Evolutionary conservation across 257 asterid species (phyloP), one percentile per base, ranked within the genome.

Genomic region (Solanum medicagineum): DNA sequence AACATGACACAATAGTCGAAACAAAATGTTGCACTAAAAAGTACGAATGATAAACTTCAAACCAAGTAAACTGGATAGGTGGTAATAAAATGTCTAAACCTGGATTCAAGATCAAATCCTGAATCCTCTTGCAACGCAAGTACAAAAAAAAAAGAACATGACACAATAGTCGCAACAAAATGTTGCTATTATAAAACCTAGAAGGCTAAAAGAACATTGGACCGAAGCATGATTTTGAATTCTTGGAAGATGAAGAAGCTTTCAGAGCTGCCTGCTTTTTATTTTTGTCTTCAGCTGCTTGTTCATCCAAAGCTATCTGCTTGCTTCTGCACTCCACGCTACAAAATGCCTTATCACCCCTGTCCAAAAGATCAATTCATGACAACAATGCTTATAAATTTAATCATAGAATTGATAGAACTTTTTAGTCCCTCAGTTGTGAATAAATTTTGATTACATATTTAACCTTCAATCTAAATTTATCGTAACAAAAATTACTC

Each of bases 331-430:
- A 95, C 88, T 95, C 99, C 90, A 85, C 91, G 26, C 97, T 94
- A 74, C 99, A 95, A 85, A 93, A 95, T n/a, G 92, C 96, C 59
- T 49, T 91, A 86, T 95, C 98, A 87, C 99, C 99, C 85, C 99
- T 95, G 91, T 88, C 62, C 71, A 26, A 63, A 15, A 63, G 2
- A 63, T 17, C 71, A 26, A 12, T 63, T 13, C 44, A 26, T 29
- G 14, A 10, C n/a, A 60, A 60, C 26, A 60, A 3, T 59, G 26
- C 16, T 16, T 22, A 8, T 59, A n/a, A 63, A 63, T 19, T 63
- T 63, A 12, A 63, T 55, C 6, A 17, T 16, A 55, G 10, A n/a
- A n/a, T 55, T 16, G 17, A 55, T 55, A 55, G 17, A 6, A 55
- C 36, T 17, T 55, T 1, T 55, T 55, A 4, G 91, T 88, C 49